Evolutionary conservation across 768 basidiomycete genomes (phyloP).

Genomic region (Mycena floridula): DNA sequence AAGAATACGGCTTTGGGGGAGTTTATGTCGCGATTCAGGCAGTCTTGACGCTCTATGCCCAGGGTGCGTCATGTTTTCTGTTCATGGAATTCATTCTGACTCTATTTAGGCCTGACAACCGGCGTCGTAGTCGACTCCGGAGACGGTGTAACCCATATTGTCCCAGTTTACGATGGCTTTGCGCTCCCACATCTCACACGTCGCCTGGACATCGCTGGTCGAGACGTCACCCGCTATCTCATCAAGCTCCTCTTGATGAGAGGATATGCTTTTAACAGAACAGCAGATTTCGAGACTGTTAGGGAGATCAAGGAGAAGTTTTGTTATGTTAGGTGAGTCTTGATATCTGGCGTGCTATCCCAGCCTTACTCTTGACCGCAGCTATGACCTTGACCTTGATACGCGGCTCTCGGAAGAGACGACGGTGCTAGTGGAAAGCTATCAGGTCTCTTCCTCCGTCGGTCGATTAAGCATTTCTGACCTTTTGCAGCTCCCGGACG

Average conservation of each 20-base stretch:
- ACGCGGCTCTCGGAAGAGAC: slow-evolving; percentile 93
- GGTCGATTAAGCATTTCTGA: slow-evolving; percentile 48
- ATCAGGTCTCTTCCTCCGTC: too few relatives aligned
- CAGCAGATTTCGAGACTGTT: slow-evolving; percentile 99
- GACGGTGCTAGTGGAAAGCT: slow-evolving; percentile 92
- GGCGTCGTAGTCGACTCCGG: slow-evolving; percentile 99
- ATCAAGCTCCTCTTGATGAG: slow-evolving; percentile 99
- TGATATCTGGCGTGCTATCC: slow-evolving; percentile 1
- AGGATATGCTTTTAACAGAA: slow-evolving; percentile 99
- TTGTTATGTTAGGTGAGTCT: slow-evolving; percentile 86
- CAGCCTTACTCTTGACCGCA: slow-evolving; percentile 20
- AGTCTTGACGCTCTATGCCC: slow-evolving; percentile 95
- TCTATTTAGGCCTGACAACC: slow-evolving; percentile 77
- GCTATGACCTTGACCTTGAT: slow-evolving; percentile 96
- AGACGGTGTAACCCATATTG: slow-evolving; percentile 98
- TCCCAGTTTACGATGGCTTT: slow-evolving; percentile 97
- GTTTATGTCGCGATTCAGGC: slow-evolving; percentile 99
- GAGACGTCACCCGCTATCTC: slow-evolving; percentile 96
- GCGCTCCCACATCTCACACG: slow-evolving; percentile 92
- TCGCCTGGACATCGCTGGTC: slow-evolving; percentile 93
- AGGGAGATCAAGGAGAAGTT: slow-evolving; percentile 98
- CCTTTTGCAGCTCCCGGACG: slow-evolving; percentile 96
- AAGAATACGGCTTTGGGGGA: slow-evolving; percentile 93
- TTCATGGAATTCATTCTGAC: background rate
- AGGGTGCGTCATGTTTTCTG: slow-evolving; percentile 55